Evolutionary conservation across 257 asterid genomes (phyloP).

Genomic region (Jacaranda copaia): DNA sequence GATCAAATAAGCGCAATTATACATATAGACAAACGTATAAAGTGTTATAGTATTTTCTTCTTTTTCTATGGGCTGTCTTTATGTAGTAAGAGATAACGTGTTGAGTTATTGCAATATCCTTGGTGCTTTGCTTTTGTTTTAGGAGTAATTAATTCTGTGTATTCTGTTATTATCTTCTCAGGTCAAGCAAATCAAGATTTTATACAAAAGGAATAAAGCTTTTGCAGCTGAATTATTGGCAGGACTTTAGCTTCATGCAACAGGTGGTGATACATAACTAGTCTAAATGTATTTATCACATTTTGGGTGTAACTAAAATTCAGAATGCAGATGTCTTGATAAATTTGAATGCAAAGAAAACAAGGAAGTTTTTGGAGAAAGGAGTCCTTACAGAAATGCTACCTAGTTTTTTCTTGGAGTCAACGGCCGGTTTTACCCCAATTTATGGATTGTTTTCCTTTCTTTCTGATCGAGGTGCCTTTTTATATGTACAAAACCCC

Average conservation of each 20-base stretch:
- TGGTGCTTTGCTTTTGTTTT: not conserved
- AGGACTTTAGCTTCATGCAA: not conserved
- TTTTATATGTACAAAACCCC: no score
- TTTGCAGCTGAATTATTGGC: not conserved
- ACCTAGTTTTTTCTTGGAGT: no score
- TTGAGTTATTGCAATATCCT: constrained; percentile 29
- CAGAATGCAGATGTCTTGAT: not conserved
- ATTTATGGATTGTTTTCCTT: no score
- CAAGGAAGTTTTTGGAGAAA: no score
- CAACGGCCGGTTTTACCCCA: no score
- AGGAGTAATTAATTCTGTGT: not conserved
- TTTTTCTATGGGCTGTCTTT: not conserved
- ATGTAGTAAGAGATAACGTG: constrained; percentile 7
- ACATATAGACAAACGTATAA: no score
- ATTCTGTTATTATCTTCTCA: not conserved
- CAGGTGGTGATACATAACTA: not conserved
- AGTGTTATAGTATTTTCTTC: not conserved
- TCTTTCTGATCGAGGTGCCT: no score
- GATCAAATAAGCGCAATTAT: no score
- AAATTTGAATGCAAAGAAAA: not conserved
- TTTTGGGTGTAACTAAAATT: not conserved
- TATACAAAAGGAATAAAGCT: not conserved
- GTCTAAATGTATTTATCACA: not conserved
- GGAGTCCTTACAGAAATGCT: no score
- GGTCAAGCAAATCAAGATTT: not conserved